phyloP scores from a whole-genome alignment of 257 asterid species.

The Solanum stenotomum region DNA sequence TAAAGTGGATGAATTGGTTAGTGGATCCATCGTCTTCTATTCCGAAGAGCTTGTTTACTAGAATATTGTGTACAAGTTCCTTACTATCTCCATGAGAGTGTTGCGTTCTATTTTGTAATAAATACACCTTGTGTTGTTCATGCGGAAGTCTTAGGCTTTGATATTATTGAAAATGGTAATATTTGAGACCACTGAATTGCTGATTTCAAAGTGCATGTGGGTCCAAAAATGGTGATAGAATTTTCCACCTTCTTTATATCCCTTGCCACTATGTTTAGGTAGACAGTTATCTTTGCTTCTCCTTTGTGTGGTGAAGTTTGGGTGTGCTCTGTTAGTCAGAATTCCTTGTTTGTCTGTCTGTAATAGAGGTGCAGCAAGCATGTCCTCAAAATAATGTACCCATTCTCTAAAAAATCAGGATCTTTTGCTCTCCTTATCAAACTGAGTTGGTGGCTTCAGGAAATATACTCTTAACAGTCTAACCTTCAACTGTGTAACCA shows the following conservation, averaged over 20 bases:
- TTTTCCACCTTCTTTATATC: not conserved
- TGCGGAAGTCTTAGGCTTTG: not conserved
- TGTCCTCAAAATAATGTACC: not conserved
- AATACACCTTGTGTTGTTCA: not conserved
- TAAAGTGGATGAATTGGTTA: not conserved
- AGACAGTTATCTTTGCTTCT: not conserved
- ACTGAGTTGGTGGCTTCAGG: not conserved
- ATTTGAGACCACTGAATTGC: not conserved
- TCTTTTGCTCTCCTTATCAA: not conserved
- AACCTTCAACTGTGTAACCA: not conserved
- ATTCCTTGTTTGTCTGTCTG: not conserved
- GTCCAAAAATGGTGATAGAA: not conserved
- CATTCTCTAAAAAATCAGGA: not conserved
- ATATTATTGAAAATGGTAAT: not conserved
- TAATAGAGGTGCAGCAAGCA: not conserved
- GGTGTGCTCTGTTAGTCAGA: not conserved
- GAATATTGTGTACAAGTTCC: not conserved
- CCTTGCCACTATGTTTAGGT: not conserved
- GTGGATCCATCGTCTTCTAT: not conserved
- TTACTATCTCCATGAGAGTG: not conserved
- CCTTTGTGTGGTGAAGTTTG: not conserved
- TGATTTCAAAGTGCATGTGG: not conserved
- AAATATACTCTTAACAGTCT: not conserved
- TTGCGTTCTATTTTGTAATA: not conserved
- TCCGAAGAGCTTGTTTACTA: not conserved